Evolutionary conservation across 768 basidiomycete genomes (phyloP), one percentile per base, ranked within the genome.

Genomic region (Austroboletus eburneus): DNA sequence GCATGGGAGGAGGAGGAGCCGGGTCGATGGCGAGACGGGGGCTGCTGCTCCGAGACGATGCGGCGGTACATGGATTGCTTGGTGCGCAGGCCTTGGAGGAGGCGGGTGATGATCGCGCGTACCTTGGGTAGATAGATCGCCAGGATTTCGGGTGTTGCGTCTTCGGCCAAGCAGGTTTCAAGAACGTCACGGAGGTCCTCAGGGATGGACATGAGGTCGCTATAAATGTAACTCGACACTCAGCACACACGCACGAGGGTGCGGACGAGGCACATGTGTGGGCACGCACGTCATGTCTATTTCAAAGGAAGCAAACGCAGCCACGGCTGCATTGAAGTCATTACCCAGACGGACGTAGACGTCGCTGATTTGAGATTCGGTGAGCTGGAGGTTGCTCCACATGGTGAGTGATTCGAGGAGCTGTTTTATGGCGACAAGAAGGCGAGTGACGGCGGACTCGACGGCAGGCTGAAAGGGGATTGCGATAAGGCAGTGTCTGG

Each of bases 341-440:
- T 98, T 97, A 20, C 96, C 96, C 20, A 99, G 75, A 45, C 83
- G 81, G 44, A 99, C 96, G 67, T 99, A 99, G 44, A 96, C 89
- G 66, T 97, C 91, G 75, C 93, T 96, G 62, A 99, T 92, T 55
- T 88, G 75, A 35, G 67, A 70, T 62, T 95, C 92, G 46, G 81
- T 74, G 57, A 87, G 76, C 57, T 81, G 75, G 50, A 78, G 67
- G 48, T 74, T 74, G 65, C 87, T 89, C 92, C 92, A 96, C 70
- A 78, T 71, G 6, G 88, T 91, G 45, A 96, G 75, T 2, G 87
- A 77, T 63, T 96, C 93, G 30, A 99, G 76, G n/a, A 99, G 80
- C 52, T 89, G 81, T 64, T 97, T 95, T 54, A 97, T 98, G 24
- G 92, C 85, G 2, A 99, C 91, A 21, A 99, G 77, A 10, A 98